A percentile compares a stretch with the other conserved stretches of the same genome.
Conservation (phyloP, 257 asterid species). For the Catharanthus roseus region DNA sequence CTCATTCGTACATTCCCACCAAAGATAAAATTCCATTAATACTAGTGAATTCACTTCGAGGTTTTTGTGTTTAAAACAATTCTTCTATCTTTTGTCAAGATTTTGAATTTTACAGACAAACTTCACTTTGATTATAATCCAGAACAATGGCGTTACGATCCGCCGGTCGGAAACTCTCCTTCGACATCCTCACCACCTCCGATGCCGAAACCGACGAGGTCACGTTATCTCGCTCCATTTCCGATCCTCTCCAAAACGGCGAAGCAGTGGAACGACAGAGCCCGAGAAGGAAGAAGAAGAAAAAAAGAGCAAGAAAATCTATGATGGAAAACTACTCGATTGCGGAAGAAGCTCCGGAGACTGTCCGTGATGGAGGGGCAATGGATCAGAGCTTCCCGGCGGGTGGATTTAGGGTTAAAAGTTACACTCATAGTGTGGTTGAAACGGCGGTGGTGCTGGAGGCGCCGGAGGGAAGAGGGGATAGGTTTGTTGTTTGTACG, state of each 20-base stretch:
- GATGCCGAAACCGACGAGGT: constrained; percentile 33
- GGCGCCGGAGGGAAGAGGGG: constrained; percentile 25
- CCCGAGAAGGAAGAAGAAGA: constrained; percentile 44
- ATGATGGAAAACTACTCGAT: constrained; percentile 12
- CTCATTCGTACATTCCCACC: not conserved
- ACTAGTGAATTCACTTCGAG: too few species aligned
- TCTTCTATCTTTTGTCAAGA: too few species aligned
- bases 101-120: not conserved
- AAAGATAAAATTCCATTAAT: too few species aligned
- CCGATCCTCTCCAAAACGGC: constrained; percentile 40
- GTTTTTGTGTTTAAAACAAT: too few species aligned
- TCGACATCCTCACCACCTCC: constrained; percentile 45
- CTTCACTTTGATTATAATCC: constrained; percentile 1
- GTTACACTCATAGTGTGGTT: constrained; percentile 9
- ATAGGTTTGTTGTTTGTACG: constrained; percentile 29
- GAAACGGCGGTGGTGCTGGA: constrained; percentile 33
- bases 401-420: not conserved
- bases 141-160: constrained; percentile 49
- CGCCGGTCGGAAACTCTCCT: constrained; percentile 53
- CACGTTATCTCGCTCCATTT: constrained; percentile 36
- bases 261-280: constrained; percentile 15
- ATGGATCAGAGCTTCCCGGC: constrained; percentile 20
- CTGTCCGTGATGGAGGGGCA: constrained; percentile 28
- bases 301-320: constrained; percentile 26
- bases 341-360: not conserved